Conservation (phyloP, 2,329 filamentous ascomycete genomes). For the Colletotrichum acutatum region DNA sequence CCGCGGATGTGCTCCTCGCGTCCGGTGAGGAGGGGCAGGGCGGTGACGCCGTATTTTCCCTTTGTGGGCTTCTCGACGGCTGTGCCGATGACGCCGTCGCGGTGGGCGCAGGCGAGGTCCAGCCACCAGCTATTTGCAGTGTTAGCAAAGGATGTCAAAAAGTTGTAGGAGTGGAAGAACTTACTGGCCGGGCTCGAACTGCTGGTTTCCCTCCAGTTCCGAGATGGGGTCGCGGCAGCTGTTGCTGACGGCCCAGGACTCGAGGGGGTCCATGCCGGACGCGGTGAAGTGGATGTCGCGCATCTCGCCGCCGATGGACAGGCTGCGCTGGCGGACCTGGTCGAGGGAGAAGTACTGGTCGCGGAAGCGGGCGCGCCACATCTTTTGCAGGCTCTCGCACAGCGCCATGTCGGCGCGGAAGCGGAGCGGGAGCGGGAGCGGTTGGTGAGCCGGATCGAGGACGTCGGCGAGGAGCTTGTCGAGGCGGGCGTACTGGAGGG, state of each 20-base stretch:
- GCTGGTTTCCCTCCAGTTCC: conserved; percentile 52
- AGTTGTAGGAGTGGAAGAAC: conserved; percentile 40
- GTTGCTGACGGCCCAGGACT: conserved; percentile 50
- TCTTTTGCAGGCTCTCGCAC: conserved; percentile 52
- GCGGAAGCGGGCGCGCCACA: conserved; percentile 57
- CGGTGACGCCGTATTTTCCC: conserved; percentile 56
- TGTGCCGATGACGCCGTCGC: conserved; percentile 64
- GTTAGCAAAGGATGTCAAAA: conserved; percentile 35
- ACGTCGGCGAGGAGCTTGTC: conserved; percentile 57
- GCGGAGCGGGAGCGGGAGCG: conserved; percentile 41
- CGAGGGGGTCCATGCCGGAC: conserved; percentile 42
- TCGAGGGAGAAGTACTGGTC: conserved; percentile 59
- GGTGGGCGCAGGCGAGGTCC: conserved; percentile 64
- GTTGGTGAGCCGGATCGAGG: conserved; percentile 44
- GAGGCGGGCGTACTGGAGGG: conserved; percentile 51
- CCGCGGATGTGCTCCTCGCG: conserved; percentile 54
- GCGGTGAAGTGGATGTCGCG: conserved; percentile 53
- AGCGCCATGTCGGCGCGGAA: conserved; percentile 48
- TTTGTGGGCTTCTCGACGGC: conserved; percentile 57
- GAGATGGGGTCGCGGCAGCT: conserved; percentile 45
- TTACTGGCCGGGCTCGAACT: conserved; percentile 62
- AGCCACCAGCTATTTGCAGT: conserved; percentile 63
- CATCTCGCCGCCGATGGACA: conserved; percentile 52
- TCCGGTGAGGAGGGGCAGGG: conserved; percentile 63
- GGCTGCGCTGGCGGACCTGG: conserved; percentile 49